phyloP scores from a whole-genome alignment of 169 alveolate genomes.

The Cystoisospora suis region DNA sequence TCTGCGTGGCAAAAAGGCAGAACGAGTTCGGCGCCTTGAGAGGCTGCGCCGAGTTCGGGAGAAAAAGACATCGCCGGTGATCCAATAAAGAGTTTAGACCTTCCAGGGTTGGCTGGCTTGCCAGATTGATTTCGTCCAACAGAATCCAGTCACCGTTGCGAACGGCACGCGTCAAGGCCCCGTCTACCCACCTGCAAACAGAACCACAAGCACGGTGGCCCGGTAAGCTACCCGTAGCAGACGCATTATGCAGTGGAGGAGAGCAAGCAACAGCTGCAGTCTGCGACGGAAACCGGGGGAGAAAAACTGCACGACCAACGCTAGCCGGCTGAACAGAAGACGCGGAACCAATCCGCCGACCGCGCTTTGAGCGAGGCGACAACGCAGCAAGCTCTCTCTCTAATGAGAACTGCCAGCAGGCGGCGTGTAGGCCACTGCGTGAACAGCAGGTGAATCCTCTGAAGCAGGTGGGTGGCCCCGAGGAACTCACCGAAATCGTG shows the following conservation, averaged over 20 bases:
- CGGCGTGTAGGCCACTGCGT: neutral
- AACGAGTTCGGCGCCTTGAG: constrained; percentile 95
- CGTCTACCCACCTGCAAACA: constrained; percentile 94
- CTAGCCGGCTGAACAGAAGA: neutral
- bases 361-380: too few species aligned
- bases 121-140: constrained; percentile 98
- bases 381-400: too few species aligned
- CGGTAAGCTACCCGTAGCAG: neutral
- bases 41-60: constrained; percentile 81
- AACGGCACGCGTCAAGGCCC: constrained; percentile 95
- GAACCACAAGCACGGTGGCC: neutral
- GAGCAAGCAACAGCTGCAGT: neutral
- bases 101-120: constrained; percentile 98
- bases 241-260: neutral
- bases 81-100: constrained; percentile 98
- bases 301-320: neutral
- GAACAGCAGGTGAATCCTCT: neutral
- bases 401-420: too few species aligned
- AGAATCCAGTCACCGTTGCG: constrained; percentile 98
- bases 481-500: neutral
- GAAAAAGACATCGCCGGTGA: constrained; percentile 95
- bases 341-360: too few species aligned
- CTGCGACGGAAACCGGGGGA: neutral
- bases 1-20: constrained; percentile 98
- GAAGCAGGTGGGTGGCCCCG: neutral